Conservation (phyloP, 139 green algal genomes). For the Picochlorum sp. region DNA sequence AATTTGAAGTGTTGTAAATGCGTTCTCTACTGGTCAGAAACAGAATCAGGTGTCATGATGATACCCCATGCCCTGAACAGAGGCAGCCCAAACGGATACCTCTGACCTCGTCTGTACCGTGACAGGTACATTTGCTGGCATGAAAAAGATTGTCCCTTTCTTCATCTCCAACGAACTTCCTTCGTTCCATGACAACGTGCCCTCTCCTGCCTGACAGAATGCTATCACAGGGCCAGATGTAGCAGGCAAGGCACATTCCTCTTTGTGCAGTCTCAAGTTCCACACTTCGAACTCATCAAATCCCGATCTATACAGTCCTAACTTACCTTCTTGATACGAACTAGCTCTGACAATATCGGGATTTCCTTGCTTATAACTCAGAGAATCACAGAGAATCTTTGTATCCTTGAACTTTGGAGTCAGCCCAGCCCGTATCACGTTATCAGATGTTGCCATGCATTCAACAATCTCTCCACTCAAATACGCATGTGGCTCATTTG, state of each 20-base stretch:
- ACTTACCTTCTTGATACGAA: background rate
- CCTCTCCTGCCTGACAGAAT: background rate
- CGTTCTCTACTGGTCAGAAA: background rate
- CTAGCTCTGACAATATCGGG: conserved; percentile 16
- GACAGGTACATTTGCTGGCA: conserved; percentile 17
- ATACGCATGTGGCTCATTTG: conserved; percentile 98
- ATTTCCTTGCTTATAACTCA: conserved; percentile 77
- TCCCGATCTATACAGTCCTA: conserved; percentile 11
- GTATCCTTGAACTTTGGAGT: conserved; percentile 91
- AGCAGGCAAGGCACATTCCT: background rate
- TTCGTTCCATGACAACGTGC: background rate
- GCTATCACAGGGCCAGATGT: background rate
- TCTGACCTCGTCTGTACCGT: conserved; percentile 2
- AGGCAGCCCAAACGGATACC: conserved; percentile 13
- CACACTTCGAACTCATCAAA: conserved; percentile 96
- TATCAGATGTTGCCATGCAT: conserved; percentile 92
- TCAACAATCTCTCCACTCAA: conserved; percentile 80
- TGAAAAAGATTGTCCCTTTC: conserved; percentile 27
- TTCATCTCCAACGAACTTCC: background rate
- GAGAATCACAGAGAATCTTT: conserved; percentile 72
- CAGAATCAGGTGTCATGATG: background rate
- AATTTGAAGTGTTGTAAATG: conserved; percentile 6
- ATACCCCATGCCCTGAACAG: conserved; percentile 21
- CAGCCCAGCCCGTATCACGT: conserved; percentile 92
- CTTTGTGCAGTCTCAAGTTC: conserved; percentile 42